phyloP scores from a whole-genome alignment of 768 basidiomycete species.

The Tylopilus subfusipes region DNA sequence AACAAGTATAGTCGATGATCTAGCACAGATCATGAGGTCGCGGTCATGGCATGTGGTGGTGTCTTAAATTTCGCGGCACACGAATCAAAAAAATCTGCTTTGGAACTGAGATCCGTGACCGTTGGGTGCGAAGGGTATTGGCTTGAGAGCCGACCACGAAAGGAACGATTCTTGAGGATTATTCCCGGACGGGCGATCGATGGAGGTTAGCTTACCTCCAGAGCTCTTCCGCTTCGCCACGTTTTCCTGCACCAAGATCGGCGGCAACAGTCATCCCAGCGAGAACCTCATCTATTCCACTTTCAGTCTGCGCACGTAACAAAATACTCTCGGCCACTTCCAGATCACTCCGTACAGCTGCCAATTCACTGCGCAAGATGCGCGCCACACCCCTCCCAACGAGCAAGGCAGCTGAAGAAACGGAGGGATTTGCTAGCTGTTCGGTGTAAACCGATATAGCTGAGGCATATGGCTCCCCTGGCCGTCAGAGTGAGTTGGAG shows the following conservation, averaged over 20 bases:
- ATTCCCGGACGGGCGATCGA: neutral
- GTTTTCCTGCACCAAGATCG: conserved; percentile 55
- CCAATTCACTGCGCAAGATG: conserved; percentile 70
- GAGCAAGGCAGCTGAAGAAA: conserved; percentile 69
- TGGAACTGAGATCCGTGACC: conserved; percentile 56
- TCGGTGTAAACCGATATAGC: conserved; percentile 71
- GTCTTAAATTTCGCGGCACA: conserved; percentile 56
- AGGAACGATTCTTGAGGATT: conserved; percentile 2
- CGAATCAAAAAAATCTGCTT: conserved; percentile 63
- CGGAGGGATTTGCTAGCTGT: conserved; percentile 75
- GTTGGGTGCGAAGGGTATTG: conserved; percentile 68
- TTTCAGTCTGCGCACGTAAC: conserved; percentile 40
- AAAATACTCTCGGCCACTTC: conserved; percentile 57
- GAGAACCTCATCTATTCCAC: conserved; percentile 57
- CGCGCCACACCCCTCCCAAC: conserved; percentile 78
- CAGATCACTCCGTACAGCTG: conserved; percentile 75
- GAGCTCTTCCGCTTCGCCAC: conserved; percentile 58
- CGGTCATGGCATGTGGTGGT: conserved; percentile 46
- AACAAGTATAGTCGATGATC: neutral
- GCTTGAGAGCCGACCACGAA: conserved; percentile 39
- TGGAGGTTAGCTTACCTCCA: conserved; percentile 54
- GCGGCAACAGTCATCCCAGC: conserved; percentile 65
- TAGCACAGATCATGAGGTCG: conserved; percentile 6
- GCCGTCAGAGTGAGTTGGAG: neutral
- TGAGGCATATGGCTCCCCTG: conserved; percentile 37